A percentile compares a stretch with the other conserved stretches of the same genome.
phyloP scores from a whole-genome alignment of 306 rosid species.

The Medicago arabica region DNA sequence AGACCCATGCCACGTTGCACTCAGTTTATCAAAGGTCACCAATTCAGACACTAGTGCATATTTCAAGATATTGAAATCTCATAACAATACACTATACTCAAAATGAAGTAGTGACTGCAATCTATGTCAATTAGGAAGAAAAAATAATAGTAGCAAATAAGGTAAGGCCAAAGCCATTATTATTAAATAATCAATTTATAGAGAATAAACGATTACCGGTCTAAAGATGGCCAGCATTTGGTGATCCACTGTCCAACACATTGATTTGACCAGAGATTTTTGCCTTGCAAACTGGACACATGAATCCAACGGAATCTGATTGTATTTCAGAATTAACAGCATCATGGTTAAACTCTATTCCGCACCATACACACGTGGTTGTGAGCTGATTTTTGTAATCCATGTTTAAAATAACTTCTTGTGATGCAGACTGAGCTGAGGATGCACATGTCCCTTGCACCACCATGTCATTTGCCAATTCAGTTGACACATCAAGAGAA shows the following conservation, averaged over 20 bases:
- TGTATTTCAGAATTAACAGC: conserved; percentile 68
- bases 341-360: conserved; percentile 67
- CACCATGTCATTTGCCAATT: conserved; percentile 44
- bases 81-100: conserved; percentile 11
- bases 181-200: conserved; percentile 21
- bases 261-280: conserved; percentile 69
- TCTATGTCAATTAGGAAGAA: conserved; percentile 15
- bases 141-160: conserved; percentile 6
- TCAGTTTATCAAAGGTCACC: background rate
- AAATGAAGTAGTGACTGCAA: background rate
- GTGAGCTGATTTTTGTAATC: conserved; percentile 53
- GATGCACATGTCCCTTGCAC: conserved; percentile 52
- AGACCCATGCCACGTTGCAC: background rate
- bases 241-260: conserved; percentile 56
- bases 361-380: conserved; percentile 78
- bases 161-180: background rate
- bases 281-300: conserved; percentile 79
- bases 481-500: conserved; percentile 56
- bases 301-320: conserved; percentile 79
- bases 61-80: conserved; percentile 9
- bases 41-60: background rate
- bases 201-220: conserved; percentile 35
- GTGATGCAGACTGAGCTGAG: conserved; percentile 59
- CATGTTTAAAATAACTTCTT: conserved; percentile 53
- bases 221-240: conserved; percentile 47